phyloP scores from a whole-genome alignment of 352 stramenopile genomes.

The Albugo laibachii region DNA sequence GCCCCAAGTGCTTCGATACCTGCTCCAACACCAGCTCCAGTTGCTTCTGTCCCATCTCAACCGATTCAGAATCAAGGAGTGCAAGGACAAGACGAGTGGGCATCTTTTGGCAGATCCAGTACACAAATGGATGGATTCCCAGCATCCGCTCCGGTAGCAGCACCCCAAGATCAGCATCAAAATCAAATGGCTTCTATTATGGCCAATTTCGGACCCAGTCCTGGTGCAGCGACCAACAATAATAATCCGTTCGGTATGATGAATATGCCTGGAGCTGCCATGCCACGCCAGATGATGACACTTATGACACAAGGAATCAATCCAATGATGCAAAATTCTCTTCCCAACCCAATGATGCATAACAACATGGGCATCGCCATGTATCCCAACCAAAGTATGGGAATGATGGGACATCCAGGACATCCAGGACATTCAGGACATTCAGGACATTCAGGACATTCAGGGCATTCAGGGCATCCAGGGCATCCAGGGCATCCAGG shows the following conservation, averaged over 20 bases:
- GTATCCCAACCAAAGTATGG: conserved; percentile 13
- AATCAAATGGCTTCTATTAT: conserved; percentile 79
- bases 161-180: conserved; percentile 25
- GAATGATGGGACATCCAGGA: conserved; percentile 27
- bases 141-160: conserved; percentile 18
- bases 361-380: conserved; percentile 17
- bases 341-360: conserved; percentile 10
- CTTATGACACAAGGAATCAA: conserved; percentile 14
- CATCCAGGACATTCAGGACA: too few species aligned
- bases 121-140: conserved; percentile 15
- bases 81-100: conserved; percentile 50
- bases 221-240: background rate
- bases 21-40: conserved; percentile 5
- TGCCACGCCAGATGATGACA: conserved; percentile 8
- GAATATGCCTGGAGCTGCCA: conserved; percentile 21
- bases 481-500: too few species aligned
- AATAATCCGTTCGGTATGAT: conserved; percentile 3
- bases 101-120: conserved; percentile 36
- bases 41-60: background rate
- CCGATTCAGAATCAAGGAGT: background rate
- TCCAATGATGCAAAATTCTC: conserved; percentile 27
- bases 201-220: conserved; percentile 39
- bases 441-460: too few species aligned
- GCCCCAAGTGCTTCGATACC: conserved; percentile 6
- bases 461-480: too few species aligned